Conservation (phyloP, 495 filamentous ascomycete species). For the Daldinia decipiens region DNA sequence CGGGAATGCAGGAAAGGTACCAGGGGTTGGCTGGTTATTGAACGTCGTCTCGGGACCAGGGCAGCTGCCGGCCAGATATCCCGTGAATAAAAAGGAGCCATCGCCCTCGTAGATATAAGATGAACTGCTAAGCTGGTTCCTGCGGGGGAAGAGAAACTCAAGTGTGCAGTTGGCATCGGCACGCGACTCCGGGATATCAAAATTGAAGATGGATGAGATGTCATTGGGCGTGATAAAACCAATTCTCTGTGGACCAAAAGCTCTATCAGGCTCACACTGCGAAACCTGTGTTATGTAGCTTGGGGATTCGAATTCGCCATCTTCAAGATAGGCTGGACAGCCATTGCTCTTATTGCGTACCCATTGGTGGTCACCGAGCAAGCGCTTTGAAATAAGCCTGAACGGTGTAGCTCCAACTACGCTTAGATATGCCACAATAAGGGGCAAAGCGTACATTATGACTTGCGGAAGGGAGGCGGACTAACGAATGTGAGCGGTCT, state of each 20-base stretch:
- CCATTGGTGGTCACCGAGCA: constrained; percentile 39
- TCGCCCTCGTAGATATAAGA: constrained; percentile 32
- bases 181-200: constrained; percentile 41
- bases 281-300: constrained; percentile 44
- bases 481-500: neutral
- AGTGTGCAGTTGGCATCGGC: constrained; percentile 45
- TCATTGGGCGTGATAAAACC: constrained; percentile 43
- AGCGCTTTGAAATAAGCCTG: constrained; percentile 39
- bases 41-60: constrained; percentile 41
- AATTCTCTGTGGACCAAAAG: constrained; percentile 32
- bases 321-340: constrained; percentile 42
- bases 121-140: constrained; percentile 34
- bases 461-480: neutral
- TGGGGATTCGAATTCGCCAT: constrained; percentile 39
- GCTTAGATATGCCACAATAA: constrained; percentile 15
- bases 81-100: constrained; percentile 42
- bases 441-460: constrained; percentile 26
- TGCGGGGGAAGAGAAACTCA: constrained; percentile 45
- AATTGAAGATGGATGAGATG: constrained; percentile 43
- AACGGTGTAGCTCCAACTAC: constrained; percentile 36
- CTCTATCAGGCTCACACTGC: constrained; percentile 24
- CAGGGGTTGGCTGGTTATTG: constrained; percentile 37
- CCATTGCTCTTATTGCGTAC: constrained; percentile 22
- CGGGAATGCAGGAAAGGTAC: constrained; percentile 34
- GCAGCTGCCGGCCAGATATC: constrained; percentile 41